phyloP scores from a whole-genome alignment of 2,329 filamentous ascomycete species.

The Chalaropsis ovoidea region DNA sequence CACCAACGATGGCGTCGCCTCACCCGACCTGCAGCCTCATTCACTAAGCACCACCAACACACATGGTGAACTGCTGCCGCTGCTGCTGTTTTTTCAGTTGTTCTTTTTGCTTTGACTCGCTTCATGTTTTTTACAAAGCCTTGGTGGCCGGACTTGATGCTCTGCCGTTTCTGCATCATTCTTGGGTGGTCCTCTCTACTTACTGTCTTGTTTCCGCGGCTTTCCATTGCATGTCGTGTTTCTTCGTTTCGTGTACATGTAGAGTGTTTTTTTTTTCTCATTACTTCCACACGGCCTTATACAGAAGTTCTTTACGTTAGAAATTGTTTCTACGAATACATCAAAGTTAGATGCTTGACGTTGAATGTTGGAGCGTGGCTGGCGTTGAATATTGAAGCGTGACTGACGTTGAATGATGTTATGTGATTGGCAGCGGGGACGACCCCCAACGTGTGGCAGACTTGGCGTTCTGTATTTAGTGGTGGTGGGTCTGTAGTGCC shows the following conservation, averaged over 20 bases:
- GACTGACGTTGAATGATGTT: background rate
- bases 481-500: background rate
- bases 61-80: background rate
- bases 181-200: background rate
- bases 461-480: background rate
- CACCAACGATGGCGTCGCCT: background rate
- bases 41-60: background rate
- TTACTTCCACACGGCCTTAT: background rate
- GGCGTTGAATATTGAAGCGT: background rate
- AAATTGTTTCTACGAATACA: constrained; percentile 6
- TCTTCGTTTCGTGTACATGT: background rate
- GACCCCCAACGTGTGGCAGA: too few species aligned
- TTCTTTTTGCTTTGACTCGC: background rate
- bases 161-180: background rate
- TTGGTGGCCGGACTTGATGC: background rate
- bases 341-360: background rate
- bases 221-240: constrained; percentile 6
- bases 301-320: background rate
- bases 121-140: background rate
- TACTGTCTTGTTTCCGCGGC: background rate
- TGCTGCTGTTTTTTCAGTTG: too few species aligned
- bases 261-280: background rate
- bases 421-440: background rate
- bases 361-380: background rate
- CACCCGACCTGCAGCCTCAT: background rate